Evolutionary conservation across 2,329 filamentous ascomycete genomes (phyloP).

Genomic region (Blumeriella jaapii): DNA sequence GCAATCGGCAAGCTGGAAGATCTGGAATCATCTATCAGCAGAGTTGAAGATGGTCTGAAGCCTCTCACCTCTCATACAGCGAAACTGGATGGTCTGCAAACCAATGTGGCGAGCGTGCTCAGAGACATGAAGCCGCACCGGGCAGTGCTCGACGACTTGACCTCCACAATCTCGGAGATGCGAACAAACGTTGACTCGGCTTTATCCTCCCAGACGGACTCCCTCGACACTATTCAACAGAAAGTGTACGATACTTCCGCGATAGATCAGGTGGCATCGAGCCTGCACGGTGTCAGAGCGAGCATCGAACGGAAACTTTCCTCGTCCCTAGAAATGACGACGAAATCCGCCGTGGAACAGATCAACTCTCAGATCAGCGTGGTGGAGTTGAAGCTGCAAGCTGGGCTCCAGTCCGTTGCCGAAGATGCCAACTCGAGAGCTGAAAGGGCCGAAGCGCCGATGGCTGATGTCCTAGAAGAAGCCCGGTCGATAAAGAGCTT

Average conservation of each 20-base stretch:
- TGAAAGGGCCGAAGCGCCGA: neutral
- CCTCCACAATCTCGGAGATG: slow-evolving; percentile 3
- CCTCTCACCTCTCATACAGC: slow-evolving; percentile 1
- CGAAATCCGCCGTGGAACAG: slow-evolving; percentile 1
- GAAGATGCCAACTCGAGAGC: neutral
- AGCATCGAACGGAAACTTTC: slow-evolving; percentile 5
- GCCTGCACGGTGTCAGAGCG: neutral
- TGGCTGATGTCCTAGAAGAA: slow-evolving; percentile 1
- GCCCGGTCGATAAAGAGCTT: neutral
- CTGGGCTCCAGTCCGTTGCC: neutral
- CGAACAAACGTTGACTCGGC: slow-evolving; percentile 5
- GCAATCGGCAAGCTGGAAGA: slow-evolving; percentile 1
- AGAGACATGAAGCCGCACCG: slow-evolving; percentile 2
- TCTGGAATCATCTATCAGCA: neutral
- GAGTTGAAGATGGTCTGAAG: slow-evolving; percentile 2
- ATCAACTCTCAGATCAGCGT: neutral
- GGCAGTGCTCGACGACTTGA: slow-evolving; percentile 1
- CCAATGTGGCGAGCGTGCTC: neutral
- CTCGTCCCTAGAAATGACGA: neutral
- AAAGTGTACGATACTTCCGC: slow-evolving; percentile 1
- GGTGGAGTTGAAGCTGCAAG: neutral
- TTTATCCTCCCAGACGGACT: slow-evolving; percentile 3
- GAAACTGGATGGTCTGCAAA: slow-evolving; percentile 5
- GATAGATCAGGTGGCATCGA: neutral
- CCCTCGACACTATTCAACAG: slow-evolving; percentile 1